phyloP scores from a whole-genome alignment of 192 early-diverging fungal genomes.

The Chytriomyces sp. region DNA sequence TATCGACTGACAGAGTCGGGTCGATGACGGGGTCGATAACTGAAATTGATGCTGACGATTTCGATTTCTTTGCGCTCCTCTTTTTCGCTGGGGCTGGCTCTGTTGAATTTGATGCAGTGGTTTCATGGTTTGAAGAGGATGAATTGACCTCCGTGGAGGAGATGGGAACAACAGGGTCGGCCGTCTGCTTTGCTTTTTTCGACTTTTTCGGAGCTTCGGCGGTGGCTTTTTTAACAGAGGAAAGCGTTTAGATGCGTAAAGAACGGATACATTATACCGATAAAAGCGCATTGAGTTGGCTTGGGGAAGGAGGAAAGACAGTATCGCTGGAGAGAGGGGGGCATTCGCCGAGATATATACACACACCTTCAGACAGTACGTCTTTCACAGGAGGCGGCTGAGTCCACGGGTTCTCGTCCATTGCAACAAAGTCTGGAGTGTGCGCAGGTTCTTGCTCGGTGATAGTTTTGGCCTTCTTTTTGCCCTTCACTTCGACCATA shows the following conservation, averaged over 20 bases:
- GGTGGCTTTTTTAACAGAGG: background rate
- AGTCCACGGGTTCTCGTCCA: background rate
- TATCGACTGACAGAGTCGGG: too few species aligned
- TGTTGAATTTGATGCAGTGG: too few species aligned
- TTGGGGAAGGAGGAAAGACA: background rate
- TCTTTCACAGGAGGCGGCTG: background rate
- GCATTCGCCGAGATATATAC: background rate
- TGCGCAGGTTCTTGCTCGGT: background rate
- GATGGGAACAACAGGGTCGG: background rate
- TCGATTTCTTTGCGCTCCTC: too few species aligned
- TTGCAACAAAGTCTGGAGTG: background rate
- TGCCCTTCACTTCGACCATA: too few species aligned
- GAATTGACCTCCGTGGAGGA: background rate
- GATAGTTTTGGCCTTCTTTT: too few species aligned
- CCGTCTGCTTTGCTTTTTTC: background rate
- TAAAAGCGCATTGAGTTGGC: background rate
- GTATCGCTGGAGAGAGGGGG: background rate
- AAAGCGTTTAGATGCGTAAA: background rate
- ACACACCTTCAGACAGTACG: background rate
- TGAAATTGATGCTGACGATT: too few species aligned
- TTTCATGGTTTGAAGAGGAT: background rate
- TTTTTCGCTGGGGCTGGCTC: too few species aligned
- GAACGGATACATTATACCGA: background rate
- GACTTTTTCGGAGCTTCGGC: background rate
- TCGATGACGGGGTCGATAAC: too few species aligned